A percentile compares a stretch with the other conserved stretches of the same genome.
Evolutionary conservation across 2,329 filamentous ascomycete genomes (phyloP).

Genomic region (Trichoderma sp.): DNA sequence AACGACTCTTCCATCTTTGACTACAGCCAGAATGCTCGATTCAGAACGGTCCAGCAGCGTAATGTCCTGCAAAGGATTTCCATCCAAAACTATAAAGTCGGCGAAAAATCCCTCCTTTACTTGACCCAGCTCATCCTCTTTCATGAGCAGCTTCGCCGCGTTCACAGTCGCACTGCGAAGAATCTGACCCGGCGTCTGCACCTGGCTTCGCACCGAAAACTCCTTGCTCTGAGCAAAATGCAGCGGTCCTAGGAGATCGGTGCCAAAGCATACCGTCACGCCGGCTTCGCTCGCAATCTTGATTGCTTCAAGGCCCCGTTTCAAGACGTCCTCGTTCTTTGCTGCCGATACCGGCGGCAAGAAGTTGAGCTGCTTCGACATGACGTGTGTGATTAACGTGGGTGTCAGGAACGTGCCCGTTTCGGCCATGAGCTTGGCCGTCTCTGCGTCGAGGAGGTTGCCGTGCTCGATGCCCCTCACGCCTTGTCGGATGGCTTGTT

Average conservation of each 20-base stretch:
- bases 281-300: constrained; percentile 55
- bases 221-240: constrained; percentile 39
- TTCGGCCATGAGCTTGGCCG: constrained; percentile 54
- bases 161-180: constrained; percentile 47
- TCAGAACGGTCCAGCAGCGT: constrained; percentile 41
- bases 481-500: constrained; percentile 59
- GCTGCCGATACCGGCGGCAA: constrained; percentile 47
- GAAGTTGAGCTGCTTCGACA: constrained; percentile 48
- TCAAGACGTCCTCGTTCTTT: constrained; percentile 56
- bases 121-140: constrained; percentile 52
- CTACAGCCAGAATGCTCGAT: constrained; percentile 52
- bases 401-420: constrained; percentile 55
- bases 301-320: constrained; percentile 50
- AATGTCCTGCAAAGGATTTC: not conserved
- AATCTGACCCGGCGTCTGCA: constrained; percentile 32
- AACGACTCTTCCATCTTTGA: constrained; percentile 53
- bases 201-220: constrained; percentile 37
- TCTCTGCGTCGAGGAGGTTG: constrained; percentile 46
- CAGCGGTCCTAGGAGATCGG: constrained; percentile 41
- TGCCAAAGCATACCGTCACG: constrained; percentile 59
- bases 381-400: constrained; percentile 54
- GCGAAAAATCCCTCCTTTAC: constrained; percentile 54
- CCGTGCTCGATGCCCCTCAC: constrained; percentile 56
- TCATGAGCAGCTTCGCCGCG: constrained; percentile 52
- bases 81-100: constrained; percentile 47